phyloP scores from a whole-genome alignment of 768 basidiomycete genomes.

The Daedaleopsis sinensis region DNA sequence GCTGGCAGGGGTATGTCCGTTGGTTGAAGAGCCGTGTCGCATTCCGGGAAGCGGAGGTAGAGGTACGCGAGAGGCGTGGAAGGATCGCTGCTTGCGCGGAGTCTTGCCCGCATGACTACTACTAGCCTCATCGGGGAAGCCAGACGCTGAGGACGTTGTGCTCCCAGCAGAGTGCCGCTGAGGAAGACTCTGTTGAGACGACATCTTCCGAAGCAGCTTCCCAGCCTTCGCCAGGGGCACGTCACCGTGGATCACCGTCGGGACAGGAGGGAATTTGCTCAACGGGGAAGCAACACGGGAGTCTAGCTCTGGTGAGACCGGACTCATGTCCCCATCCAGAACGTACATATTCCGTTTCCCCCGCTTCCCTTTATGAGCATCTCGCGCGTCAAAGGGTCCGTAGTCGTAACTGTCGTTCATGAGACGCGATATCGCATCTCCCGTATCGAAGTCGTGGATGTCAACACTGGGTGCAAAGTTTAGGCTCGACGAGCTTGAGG shows the following conservation, averaged over 20 bases:
- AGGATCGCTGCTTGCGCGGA: constrained; percentile 61
- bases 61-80: constrained; percentile 58
- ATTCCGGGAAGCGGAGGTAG: constrained; percentile 50
- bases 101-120: constrained; percentile 11
- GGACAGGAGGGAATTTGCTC: constrained; percentile 21
- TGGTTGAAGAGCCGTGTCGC: constrained; percentile 30
- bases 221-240: constrained; percentile 5
- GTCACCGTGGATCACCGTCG: constrained; percentile 12
- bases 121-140: constrained; percentile 7
- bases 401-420: constrained; percentile 23
- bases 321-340: constrained; percentile 18
- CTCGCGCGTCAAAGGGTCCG: constrained; percentile 13
- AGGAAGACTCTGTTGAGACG: constrained; percentile 56
- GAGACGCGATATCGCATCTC: constrained; percentile 24
- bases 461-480: constrained; percentile 30
- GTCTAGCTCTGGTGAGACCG: constrained; percentile 4
- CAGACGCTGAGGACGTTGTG: constrained; percentile 32
- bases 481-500: constrained; percentile 29
- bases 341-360: constrained; percentile 14
- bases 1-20: constrained; percentile 15
- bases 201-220: constrained; percentile 25
- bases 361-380: constrained; percentile 8
- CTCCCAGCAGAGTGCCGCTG: constrained; percentile 34
- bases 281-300: constrained; percentile 10
- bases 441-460: constrained; percentile 18